A percentile compares a stretch with the other conserved stretches of the same genome.
Conservation (phyloP, 1,284 basidiomycete species). For the Cerrena zonata region DNA sequence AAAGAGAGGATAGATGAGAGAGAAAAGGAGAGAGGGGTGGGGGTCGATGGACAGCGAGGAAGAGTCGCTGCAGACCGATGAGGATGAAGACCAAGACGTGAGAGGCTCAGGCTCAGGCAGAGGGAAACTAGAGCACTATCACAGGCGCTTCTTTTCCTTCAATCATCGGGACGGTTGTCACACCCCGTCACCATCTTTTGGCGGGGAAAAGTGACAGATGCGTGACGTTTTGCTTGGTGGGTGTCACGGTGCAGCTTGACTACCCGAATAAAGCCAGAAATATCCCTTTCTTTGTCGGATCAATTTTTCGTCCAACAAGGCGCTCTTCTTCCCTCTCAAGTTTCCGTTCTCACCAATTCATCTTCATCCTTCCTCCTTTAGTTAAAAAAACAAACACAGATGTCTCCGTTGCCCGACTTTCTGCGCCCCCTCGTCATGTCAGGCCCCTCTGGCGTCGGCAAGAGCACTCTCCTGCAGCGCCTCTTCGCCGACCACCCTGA, state of each 20-base stretch:
- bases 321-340: constrained; percentile 18
- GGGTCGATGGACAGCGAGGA: constrained; percentile 3
- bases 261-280: no score
- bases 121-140: neutral
- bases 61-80: constrained; percentile 1
- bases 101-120: no score
- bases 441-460: constrained; percentile 89
- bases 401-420: constrained; percentile 30
- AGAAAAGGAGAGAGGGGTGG: constrained; percentile 10
- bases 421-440: constrained; percentile 67
- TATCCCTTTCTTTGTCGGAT: constrained; percentile 3
- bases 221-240: no score
- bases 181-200: neutral
- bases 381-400: no score
- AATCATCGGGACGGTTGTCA: neutral
- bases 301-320: constrained; percentile 6
- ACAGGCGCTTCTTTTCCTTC: neutral
- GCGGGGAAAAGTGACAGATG: neutral
- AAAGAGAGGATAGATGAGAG: constrained; percentile 18
- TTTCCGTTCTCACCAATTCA: no score
- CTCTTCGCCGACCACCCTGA: constrained; percentile 82
- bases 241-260: no score
- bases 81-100: constrained; percentile 12
- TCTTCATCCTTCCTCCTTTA: no score
- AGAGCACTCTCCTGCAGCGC: constrained; percentile 83